Evolutionary conservation across 1,139 yeast genomes (phyloP).

Genomic region (Yamadazyma epiphylla): DNA sequence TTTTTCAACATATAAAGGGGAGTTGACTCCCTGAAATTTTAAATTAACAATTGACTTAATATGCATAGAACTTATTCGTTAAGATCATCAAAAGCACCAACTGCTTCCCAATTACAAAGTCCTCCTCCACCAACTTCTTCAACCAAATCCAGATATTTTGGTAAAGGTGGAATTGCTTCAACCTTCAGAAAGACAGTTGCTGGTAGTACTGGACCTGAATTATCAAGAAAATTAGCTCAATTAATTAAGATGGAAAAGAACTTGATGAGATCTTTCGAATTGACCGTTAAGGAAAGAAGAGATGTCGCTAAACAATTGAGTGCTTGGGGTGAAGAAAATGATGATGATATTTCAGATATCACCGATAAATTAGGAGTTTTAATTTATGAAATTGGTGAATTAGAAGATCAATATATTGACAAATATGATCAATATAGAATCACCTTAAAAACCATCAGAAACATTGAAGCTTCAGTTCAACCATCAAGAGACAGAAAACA

Average conservation of each 20-base stretch:
- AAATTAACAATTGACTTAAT: no score
- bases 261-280: slow-evolving; percentile 74
- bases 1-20: no score
- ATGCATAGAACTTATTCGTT: slow-evolving; percentile 86
- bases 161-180: slow-evolving; percentile 65
- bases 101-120: slow-evolving; percentile 74
- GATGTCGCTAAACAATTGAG: slow-evolving; percentile 82
- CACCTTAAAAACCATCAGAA: slow-evolving; percentile 74
- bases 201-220: slow-evolving; percentile 74
- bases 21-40: no score
- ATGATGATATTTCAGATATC: slow-evolving; percentile 80
- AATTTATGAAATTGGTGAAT: slow-evolving; percentile 78
- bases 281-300: slow-evolving; percentile 74
- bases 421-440: slow-evolving; percentile 84
- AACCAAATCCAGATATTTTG: slow-evolving; percentile 66
- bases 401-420: slow-evolving; percentile 84
- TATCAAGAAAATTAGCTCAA: slow-evolving; percentile 71
- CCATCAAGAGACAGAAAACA: slow-evolving; percentile 86
- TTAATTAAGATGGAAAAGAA: slow-evolving; percentile 80
- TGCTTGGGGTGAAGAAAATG: slow-evolving; percentile 81
- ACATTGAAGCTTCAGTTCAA: slow-evolving; percentile 83
- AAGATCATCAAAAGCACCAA: slow-evolving; percentile 76
- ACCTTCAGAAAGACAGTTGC: slow-evolving; percentile 69
- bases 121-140: slow-evolving; percentile 81
- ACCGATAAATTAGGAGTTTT: slow-evolving; percentile 85